Percentiles rank a stretch among this genome's conserved stretches.
phyloP scores from a whole-genome alignment of 208 protist species.

The Trypanosoma cruzi region DNA sequence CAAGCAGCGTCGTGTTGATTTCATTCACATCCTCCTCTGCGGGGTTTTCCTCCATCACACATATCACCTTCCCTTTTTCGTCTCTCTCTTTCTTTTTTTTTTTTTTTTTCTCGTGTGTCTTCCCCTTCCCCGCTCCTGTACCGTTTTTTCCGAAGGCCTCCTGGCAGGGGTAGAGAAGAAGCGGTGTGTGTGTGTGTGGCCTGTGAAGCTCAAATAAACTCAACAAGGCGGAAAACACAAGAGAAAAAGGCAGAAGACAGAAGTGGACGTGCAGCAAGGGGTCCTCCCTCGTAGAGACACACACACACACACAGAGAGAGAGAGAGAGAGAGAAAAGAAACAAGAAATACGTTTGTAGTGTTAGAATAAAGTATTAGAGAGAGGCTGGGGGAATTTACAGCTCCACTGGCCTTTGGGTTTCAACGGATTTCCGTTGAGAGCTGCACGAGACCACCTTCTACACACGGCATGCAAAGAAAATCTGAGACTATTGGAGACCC shows the following conservation, averaged over 20 bases:
- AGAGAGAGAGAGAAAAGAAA: neutral
- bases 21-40: slow-evolving; percentile 60
- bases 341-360: neutral
- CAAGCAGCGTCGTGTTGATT: slow-evolving; percentile 62
- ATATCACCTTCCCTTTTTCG: slow-evolving; percentile 1
- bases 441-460: neutral
- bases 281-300: too few relatives aligned
- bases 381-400: neutral
- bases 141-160: neutral
- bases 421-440: neutral
- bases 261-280: neutral
- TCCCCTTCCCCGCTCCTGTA: neutral
- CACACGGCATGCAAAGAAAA: neutral
- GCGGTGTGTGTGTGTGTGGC: neutral
- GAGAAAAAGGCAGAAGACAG: neutral
- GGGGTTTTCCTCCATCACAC: slow-evolving; percentile 21
- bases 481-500: neutral
- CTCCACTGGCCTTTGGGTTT: neutral
- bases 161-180: neutral
- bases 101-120: too few relatives aligned
- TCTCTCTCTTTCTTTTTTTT: neutral
- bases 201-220: neutral
- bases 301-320: neutral
- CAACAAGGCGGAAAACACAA: neutral
- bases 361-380: neutral